Conservation (phyloP, 495 filamentous ascomycete species). For the Peziza echinospora region DNA sequence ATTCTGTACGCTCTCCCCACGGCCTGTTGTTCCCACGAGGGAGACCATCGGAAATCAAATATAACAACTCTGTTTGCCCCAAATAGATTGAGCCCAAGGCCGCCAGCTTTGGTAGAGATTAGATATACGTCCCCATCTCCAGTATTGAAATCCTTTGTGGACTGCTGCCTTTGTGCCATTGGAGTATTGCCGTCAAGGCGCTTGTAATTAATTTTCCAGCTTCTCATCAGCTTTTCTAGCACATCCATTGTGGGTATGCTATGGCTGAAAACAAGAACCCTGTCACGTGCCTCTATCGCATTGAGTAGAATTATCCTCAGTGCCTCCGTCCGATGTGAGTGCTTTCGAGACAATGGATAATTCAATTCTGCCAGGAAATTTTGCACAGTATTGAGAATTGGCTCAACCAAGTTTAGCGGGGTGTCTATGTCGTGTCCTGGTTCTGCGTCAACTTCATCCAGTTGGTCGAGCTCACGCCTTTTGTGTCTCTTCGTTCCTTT, state of each 20-base stretch:
- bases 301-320: slow-evolving; percentile 43
- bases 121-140: slow-evolving; percentile 37
- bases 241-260: slow-evolving; percentile 46
- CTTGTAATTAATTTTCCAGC: slow-evolving; percentile 23
- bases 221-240: slow-evolving; percentile 33
- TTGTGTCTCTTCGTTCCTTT: no score
- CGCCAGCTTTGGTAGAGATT: slow-evolving; percentile 66
- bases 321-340: slow-evolving; percentile 46
- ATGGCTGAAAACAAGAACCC: slow-evolving; percentile 63
- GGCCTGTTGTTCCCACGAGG: slow-evolving; percentile 66
- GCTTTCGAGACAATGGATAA: slow-evolving; percentile 25
- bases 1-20: slow-evolving; percentile 73
- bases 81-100: slow-evolving; percentile 59
- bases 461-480: no score
- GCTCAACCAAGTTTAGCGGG: no score
- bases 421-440: no score
- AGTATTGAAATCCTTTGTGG: slow-evolving; percentile 29
- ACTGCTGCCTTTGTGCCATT: slow-evolving; percentile 27
- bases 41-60: slow-evolving; percentile 66
- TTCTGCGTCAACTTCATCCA: no score
- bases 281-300: slow-evolving; percentile 39
- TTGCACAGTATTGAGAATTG: no score
- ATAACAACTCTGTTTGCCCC: slow-evolving; percentile 78
- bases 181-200: slow-evolving; percentile 45
- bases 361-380: no score